Base-by-base conservation (phyloP, 2,329 filamentous ascomycete genomes). In the Monosporascus sp. region DNA sequence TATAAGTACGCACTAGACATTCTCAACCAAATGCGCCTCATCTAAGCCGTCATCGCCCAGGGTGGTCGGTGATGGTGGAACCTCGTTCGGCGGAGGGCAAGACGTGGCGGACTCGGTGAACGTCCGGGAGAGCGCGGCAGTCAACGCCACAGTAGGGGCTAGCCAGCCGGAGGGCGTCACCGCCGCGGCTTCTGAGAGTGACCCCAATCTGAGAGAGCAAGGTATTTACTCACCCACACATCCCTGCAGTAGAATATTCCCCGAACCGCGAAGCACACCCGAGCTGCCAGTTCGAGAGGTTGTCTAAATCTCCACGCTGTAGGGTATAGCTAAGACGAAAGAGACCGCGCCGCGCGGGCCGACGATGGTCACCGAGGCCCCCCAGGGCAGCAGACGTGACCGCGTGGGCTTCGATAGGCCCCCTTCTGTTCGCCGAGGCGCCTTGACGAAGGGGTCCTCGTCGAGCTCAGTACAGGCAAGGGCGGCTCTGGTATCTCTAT, bases 251-350 rank as follows among this genome's bases (percentile, higher is more conserved):
- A 9, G 8, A 19, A 14, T 3, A n/a, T 6, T 19, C 8, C n/a
- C 9, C 19, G 3, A 20, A 9, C 40, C 19, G 8, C 40, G 17
- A 43, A 20, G 19, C 40, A 14, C 8, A 19, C 2, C n/a, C 3
- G 24, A 24, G 4, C 8, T 9, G 3, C 1, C 14, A 19, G 8
- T 5, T 43, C 8, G 16, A 43, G 11, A 38, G 72, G 70, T 73
- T 11, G 62, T 72, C 37, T 71, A 75, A 56, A 75, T 77, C 51
- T 68, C 73, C 46, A 63, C 68, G 17, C 71, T 78, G 36, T 74
- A 77, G 59, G 76, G 75, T 31, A 72, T 78, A 68, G 75, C 75
- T 61, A 78, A 78, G 68, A 72, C 75, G 59, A 77, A 78, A 67
- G 72, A 76, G 59, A 77, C 78, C 58, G 71, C 73, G 24, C 76